Percentiles rank a stretch among this genome's conserved stretches.
phyloP scores from a whole-genome alignment of 2,329 filamentous ascomycete species.

The Microsporum ferrugineum region DNA sequence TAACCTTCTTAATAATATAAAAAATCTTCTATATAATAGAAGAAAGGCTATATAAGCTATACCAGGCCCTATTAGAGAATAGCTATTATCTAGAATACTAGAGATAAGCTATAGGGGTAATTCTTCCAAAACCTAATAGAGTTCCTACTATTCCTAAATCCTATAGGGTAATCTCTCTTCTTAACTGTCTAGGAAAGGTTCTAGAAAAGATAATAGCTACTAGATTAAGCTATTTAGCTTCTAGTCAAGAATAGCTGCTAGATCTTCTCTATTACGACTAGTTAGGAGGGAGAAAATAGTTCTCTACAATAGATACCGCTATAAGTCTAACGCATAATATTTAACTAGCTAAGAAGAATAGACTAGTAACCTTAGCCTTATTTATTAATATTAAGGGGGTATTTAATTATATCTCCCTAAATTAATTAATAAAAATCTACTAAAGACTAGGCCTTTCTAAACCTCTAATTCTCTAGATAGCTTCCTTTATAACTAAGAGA shows the following conservation, averaged over 20 bases:
- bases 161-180: slow-evolving; percentile 20
- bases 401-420: not conserved
- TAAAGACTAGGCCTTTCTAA: not conserved
- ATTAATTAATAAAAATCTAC: not conserved
- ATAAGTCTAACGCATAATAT: not conserved
- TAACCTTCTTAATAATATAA: not conserved
- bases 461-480: not conserved
- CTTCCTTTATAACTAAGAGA: not conserved
- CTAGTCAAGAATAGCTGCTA: slow-evolving; percentile 2
- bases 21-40: not conserved
- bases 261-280: not conserved
- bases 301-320: not conserved
- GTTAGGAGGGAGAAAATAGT: not conserved
- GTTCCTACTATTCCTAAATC: slow-evolving; percentile 14
- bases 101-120: slow-evolving; percentile 17
- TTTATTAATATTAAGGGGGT: not conserved
- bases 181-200: slow-evolving; percentile 20
- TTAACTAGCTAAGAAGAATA: not conserved
- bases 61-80: not conserved
- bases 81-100: slow-evolving; percentile 4
- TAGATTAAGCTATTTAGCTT: slow-evolving; percentile 6
- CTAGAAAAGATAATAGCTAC: slow-evolving; percentile 19
- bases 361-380: not conserved
- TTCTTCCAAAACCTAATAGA: slow-evolving; percentile 18
- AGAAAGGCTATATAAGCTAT: not conserved